These are phyloP conservation scores for Kwoniella sp. DNA, from an alignment of 768 basidiomycete genomes.

Conservation along the genomic window DNA sequence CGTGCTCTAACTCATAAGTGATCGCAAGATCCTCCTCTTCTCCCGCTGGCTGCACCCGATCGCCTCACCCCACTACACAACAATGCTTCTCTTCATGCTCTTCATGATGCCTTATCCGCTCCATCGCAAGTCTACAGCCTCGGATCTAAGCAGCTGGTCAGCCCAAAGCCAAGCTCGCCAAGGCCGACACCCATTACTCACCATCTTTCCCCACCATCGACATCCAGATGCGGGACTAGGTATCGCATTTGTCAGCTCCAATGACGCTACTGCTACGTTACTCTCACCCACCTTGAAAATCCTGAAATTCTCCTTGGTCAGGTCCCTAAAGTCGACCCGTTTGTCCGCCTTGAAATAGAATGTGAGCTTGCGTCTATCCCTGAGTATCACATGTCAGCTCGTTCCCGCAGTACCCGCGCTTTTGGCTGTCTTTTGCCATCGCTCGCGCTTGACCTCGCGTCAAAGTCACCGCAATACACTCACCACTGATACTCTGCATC, in stretches of 20 bases:
- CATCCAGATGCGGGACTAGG: conserved; percentile 45
- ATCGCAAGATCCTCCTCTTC: too few relatives aligned
- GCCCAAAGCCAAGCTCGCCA: neutral
- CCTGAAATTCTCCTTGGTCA: conserved; percentile 91
- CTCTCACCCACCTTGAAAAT: conserved; percentile 20
- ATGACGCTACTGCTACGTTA: neutral
- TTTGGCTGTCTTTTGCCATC: neutral
- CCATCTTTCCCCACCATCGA: conserved; percentile 39
- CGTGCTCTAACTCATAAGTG: too few relatives aligned
- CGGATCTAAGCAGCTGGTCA: too few relatives aligned
- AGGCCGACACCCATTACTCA: too few relatives aligned
- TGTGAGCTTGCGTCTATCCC: conserved; percentile 96
- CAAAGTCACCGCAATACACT: too few relatives aligned
- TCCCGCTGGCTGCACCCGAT: too few relatives aligned
- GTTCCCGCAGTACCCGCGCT: neutral
- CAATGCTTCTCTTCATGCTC: too few relatives aligned
- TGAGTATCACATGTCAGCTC: conserved; percentile 41
- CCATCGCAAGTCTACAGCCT: too few relatives aligned
- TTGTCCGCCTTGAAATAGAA: conserved; percentile 97
- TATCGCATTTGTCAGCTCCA: neutral
- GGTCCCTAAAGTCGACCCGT: conserved; percentile 84
- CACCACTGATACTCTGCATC: conserved; percentile 99
- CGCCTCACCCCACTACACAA: too few relatives aligned
- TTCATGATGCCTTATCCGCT: too few relatives aligned
- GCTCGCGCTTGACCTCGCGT: too few relatives aligned